These are phyloP conservation scores for Torulaspora delbrueckii DNA, from an alignment of 805 yeast genomes.

Conservation along the genomic window DNA sequence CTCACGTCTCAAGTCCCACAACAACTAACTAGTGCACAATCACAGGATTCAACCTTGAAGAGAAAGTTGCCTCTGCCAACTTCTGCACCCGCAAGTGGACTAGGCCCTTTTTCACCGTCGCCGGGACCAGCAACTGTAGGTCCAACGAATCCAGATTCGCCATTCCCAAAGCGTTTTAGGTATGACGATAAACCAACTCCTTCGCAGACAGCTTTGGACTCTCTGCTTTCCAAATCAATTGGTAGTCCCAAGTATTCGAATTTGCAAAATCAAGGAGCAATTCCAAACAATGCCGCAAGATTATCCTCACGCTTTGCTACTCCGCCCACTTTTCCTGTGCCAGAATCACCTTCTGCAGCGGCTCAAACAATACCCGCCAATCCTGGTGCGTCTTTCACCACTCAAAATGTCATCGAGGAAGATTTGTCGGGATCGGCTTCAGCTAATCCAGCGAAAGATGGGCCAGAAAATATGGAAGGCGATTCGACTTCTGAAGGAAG, in stretches of 20 bases:
- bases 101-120: conserved; percentile 20
- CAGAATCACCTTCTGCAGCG: conserved; percentile 11
- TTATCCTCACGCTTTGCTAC: conserved; percentile 11
- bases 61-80: conserved; percentile 14
- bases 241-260: conserved; percentile 21
- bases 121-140: conserved; percentile 12
- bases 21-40: conserved; percentile 1
- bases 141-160: conserved; percentile 15
- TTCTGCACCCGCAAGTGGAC: conserved; percentile 6
- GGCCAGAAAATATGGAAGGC: neutral
- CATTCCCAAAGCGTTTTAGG: conserved; percentile 21
- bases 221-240: conserved; percentile 27
- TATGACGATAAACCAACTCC: conserved; percentile 29
- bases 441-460: neutral
- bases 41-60: conserved; percentile 7
- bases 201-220: conserved; percentile 32
- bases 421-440: neutral
- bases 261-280: conserved; percentile 1
- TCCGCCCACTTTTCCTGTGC: conserved; percentile 11
- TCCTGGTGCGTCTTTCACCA: neutral
- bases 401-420: neutral
- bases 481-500: neutral
- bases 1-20: conserved; percentile 5
- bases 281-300: conserved; percentile 2
- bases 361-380: conserved; percentile 4